Evolutionary conservation across 768 basidiomycete species (phyloP).

Genomic region (Leucocoprinus sp.): DNA sequence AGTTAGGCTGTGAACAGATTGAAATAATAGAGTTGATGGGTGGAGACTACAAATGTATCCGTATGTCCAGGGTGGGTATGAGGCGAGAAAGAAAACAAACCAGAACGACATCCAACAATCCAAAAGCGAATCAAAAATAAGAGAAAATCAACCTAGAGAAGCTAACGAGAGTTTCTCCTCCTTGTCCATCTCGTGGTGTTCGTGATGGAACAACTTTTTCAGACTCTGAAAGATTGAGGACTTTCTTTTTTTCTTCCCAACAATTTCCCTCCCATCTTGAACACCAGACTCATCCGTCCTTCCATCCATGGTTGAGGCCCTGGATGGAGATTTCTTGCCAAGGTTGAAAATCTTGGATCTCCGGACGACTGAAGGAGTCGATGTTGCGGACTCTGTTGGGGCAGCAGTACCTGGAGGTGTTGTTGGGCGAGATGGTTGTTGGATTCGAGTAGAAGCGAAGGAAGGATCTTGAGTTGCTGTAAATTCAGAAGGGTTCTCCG

Average conservation of each 20-base stretch:
- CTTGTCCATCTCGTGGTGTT: constrained; percentile 34
- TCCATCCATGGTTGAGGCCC: not conserved
- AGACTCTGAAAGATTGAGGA: constrained; percentile 45
- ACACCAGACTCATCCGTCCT: not conserved
- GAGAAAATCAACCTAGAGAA: too few relatives aligned
- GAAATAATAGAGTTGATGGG: not conserved
- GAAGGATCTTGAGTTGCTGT: constrained; percentile 3
- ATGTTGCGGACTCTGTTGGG: constrained; percentile 15
- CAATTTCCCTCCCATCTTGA: constrained; percentile 13
- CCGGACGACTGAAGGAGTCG: constrained; percentile 24
- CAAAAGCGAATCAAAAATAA: too few relatives aligned
- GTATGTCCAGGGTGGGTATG: too few relatives aligned
- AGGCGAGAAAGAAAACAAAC: not conserved
- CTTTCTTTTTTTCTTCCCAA: constrained; percentile 39
- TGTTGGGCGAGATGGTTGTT: constrained; percentile 18
- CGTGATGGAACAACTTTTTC: constrained; percentile 40
- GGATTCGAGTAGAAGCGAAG: constrained; percentile 12
- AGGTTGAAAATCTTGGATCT: constrained; percentile 5
- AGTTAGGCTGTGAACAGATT: too few relatives aligned
- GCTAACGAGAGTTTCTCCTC: too few relatives aligned
- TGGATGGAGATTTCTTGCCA: not conserved
- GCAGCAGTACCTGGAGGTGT: constrained; percentile 17
- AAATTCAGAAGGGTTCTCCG: not conserved
- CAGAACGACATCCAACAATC: too few relatives aligned
- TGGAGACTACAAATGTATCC: too few relatives aligned